Evolutionary conservation across 148 eudicot species (phyloP), one percentile per base, ranked within the genome.

Genomic region (Euryodendron excelsum): DNA sequence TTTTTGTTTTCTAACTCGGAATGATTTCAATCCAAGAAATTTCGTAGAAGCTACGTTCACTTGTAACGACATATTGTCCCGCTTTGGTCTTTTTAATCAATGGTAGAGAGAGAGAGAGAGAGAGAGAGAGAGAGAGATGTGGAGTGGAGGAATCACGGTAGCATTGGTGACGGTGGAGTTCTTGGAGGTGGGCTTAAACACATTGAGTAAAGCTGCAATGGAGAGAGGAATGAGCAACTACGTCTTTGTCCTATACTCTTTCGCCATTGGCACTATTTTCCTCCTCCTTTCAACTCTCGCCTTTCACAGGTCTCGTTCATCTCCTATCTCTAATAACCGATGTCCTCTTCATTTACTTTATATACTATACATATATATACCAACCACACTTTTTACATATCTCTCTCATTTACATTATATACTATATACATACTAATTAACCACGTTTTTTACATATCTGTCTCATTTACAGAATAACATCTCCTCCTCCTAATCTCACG

Each of bases 191-290:
- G 73, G 85, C 1, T 55, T 69, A 28, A 77, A 33, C 41, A 87
- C 84, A 0, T 12, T 84, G 17, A 58, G 80, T 58, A 87, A 87
- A 75, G 89, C 79, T 0, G 89, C 89, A 55, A 82, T 84, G 87
- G 77, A 72, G 0, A 78, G 79, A 34, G 87, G 89, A 27, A 69
- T 87, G 75, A 87, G 82, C 52, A 82, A 47, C 63, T 87, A 10
- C 36, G 53, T 80, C 23, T 81, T 73, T 44, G 73, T 80, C 44
- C 74, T 82, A 58, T 84, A 84, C 41, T 63, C 78, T 27, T 80
- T 82, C 63, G 78, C 37, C 41, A 33, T 87, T 17, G 79, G 82
- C 34, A 8, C 77, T 48, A 39, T 87, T 78, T 69, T 82, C 61
- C 84, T 84, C 33, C 17, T 80, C 23, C 75, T 34, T 50, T 50